Percentiles rank a stretch among this genome's conserved stretches.
phyloP scores from a whole-genome alignment of 352 stramenopile species.

The Phytophthora aleatoria region DNA sequence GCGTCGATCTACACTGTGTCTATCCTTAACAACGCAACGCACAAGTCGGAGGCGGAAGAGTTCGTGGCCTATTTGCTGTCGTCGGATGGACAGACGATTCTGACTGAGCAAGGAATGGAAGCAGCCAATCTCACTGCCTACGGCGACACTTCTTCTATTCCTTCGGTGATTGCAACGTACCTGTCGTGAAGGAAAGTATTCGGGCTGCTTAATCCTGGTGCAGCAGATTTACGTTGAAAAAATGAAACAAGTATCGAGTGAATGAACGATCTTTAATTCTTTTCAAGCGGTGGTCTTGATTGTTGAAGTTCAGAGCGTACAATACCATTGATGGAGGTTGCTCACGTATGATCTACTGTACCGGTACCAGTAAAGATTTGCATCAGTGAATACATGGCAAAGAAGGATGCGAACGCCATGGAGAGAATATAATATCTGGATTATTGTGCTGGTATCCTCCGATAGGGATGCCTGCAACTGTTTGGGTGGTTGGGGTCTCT shows the following conservation, averaged over 20 bases:
- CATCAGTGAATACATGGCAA: no score
- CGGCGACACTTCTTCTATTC: slow-evolving; percentile 27
- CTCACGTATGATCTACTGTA: no score
- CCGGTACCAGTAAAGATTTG: no score
- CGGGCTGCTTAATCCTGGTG: neutral
- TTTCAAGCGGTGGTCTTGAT: neutral
- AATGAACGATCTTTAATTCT: neutral
- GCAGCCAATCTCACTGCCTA: slow-evolving; percentile 39
- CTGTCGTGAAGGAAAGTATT: slow-evolving; percentile 21
- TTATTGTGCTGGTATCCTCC: no score
- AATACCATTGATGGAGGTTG: no score
- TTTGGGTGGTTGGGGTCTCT: neutral
- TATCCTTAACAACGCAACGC: slow-evolving; percentile 39
- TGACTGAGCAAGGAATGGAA: slow-evolving; percentile 32
- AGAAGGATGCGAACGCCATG: no score
- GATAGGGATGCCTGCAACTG: neutral
- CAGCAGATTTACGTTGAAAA: slow-evolving; percentile 1
- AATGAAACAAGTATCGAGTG: neutral
- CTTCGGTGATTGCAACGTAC: slow-evolving; percentile 28
- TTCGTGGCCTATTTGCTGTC: slow-evolving; percentile 39
- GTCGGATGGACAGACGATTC: slow-evolving; percentile 29
- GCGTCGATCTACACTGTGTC: slow-evolving; percentile 40
- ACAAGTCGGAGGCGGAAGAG: slow-evolving; percentile 37
- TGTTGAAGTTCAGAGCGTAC: neutral
- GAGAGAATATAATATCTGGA: no score